A percentile compares a stretch with the other conserved stretches of the same genome.
Evolutionary conservation across 2,329 filamentous ascomycete genomes (phyloP).

Genomic region (Talaromyces albobiverticillius): DNA sequence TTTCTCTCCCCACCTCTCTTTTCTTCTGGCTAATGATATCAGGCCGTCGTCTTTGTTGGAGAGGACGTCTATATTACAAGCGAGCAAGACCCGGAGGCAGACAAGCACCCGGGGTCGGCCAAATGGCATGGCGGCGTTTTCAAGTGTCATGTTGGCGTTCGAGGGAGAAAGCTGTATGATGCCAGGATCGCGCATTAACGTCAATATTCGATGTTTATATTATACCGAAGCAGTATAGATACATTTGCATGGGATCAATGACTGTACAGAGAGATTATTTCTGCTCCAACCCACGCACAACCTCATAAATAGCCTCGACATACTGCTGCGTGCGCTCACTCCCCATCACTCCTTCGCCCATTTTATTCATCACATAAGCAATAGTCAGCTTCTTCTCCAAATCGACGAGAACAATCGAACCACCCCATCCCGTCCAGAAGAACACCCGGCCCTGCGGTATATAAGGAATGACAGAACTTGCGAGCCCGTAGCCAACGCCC

Average conservation of each 20-base stretch:
- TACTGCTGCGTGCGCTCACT: constrained; percentile 28
- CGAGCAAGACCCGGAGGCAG: constrained; percentile 12
- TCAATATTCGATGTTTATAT: too few relatives aligned
- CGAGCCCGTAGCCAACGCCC: constrained; percentile 43
- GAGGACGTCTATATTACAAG: constrained; percentile 16
- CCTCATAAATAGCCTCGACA: constrained; percentile 30
- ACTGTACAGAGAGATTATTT: not conserved
- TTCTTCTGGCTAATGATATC: not conserved
- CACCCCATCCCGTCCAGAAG: constrained; percentile 49
- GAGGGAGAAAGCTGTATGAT: constrained; percentile 9
- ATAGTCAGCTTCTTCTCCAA: constrained; percentile 42
- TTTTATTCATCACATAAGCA: constrained; percentile 48
- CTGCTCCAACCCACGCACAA: constrained; percentile 10
- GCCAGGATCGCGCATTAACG: constrained; percentile 6
- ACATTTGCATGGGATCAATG: too few relatives aligned
- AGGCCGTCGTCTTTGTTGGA: constrained; percentile 14
- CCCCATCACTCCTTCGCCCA: constrained; percentile 32
- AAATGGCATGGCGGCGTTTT: constrained; percentile 14
- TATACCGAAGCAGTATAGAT: too few relatives aligned
- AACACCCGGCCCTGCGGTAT: constrained; percentile 32
- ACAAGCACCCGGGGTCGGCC: constrained; percentile 12
- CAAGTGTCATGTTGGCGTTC: constrained; percentile 15
- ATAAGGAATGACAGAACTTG: constrained; percentile 25
- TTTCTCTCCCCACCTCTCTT: too few relatives aligned
- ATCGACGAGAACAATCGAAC: constrained; percentile 46